Base-by-base conservation (phyloP, 352 stramenopile genomes). In the Phytophthora nicotianae region DNA sequence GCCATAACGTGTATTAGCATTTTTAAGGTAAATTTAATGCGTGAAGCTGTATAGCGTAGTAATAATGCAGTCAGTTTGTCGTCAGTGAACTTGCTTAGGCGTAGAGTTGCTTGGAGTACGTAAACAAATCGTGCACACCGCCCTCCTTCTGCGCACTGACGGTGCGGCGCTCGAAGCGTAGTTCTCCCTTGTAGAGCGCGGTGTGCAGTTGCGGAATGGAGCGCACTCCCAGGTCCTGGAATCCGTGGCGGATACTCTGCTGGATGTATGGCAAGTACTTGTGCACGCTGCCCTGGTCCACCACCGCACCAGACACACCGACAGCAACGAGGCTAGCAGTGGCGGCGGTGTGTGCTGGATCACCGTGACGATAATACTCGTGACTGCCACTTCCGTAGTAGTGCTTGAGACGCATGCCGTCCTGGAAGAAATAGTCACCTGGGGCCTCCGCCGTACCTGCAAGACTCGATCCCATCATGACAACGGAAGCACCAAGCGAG, bases 391-490 rank as follows among this genome's bases (percentile, higher is more conserved):
- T 99, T 52, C 98, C 98, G 65, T 97, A 90, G 88, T 99, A 99
- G 50, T 97, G 89, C 83, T 99, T 99, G 23, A 99, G 83, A 38
- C 98, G 94, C 64, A 99, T 94, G 32, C 97, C 98, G 68, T 99
- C 97, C 83, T 99, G 96, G 71, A 99, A 99, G 72, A 99, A 99
- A 77, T 99, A 99, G 71, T 99, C 95, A 24, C 98, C 98, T 4
- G 98, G 98, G 20, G 97, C 91, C 76, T 99, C 98, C 41, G 98
- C 95, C 10, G 97, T 99, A 43, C 81, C 98, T 7, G 98, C 98
- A 55, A 99, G 89, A 73, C 98, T 97, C 24, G 91, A 98, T 43
- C 98, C 98, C 96, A 99, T 99, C 97, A 99, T 99, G 40, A 99
- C 96, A 65, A 93, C 97, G 35, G 93, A 98, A 32, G 98, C 98